Evolutionary conservation across 1,284 basidiomycete genomes (phyloP), one percentile per base, ranked within the genome.

Genomic region (Leccinum cinnamomeum): DNA sequence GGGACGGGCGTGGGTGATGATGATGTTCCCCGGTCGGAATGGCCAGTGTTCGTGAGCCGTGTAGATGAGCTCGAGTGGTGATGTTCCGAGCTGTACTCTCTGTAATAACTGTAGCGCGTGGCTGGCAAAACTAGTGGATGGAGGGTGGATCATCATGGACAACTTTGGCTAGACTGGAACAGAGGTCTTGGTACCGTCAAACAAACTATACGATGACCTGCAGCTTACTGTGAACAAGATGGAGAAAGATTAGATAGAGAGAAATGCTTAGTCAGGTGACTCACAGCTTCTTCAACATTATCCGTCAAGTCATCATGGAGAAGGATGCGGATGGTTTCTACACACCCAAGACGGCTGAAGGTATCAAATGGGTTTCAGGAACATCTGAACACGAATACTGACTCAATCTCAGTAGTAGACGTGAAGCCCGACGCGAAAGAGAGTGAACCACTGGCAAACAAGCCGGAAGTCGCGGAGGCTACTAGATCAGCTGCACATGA

Each of bases 321-420:
- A 91, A 88, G 76, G 88, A 90, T 74, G 86, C 83, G 60, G 89
- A 91, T 61, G 89, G 89, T 6, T 91, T 91, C 74, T 90, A 88
- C 71, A 83, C 80, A 14, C 79, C 86, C 2, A 77, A 73, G 62
- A 23, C 64, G 39, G 58, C 58, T 5, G 74, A 75, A 48, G 72
- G 74, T 77, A 61, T 12, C 14, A 28, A 60, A 18, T 55, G 1
- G 0, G 3, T 25, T 46, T 33, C 7, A 20, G 48, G 5, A 57
- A 20, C 6, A 30, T 53, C 51, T 30, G 35, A 41, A 5, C 7
- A 28, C 5, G 30, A 20, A 28, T 46, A 3, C 65, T 75, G 35
- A 76, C 59, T 35, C 12, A 16, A 54, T 56, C 37, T 33, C 3
- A 28, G 14, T 48, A 66, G 71, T 54, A 35, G 58, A 51, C 7